phyloP scores from a whole-genome alignment of 192 early-diverging fungal species.

The Coemansia sp. region DNA sequence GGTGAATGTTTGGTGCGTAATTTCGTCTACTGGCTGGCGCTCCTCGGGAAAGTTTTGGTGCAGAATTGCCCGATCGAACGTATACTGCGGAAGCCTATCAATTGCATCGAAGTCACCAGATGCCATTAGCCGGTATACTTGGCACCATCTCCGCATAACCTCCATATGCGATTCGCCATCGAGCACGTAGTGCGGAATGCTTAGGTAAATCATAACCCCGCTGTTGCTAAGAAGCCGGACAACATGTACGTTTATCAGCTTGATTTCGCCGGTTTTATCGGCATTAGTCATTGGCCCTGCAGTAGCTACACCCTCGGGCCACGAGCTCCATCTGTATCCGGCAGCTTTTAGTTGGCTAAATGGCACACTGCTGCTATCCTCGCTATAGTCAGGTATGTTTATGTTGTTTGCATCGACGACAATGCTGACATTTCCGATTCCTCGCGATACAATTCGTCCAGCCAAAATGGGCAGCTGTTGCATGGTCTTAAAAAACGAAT shows the following conservation, averaged over 20 bases:
- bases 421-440: slow-evolving; percentile 25
- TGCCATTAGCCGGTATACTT: slow-evolving; percentile 22
- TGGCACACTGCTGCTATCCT: slow-evolving; percentile 21
- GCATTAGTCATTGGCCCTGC: slow-evolving; percentile 30
- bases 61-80: slow-evolving; percentile 16
- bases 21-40: slow-evolving; percentile 26
- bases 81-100: slow-evolving; percentile 10
- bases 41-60: slow-evolving; percentile 21
- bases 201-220: slow-evolving; percentile 40
- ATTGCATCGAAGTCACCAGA: slow-evolving; percentile 6
- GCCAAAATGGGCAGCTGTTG: slow-evolving; percentile 25
- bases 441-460: slow-evolving; percentile 15
- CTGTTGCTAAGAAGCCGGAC: slow-evolving; percentile 33
- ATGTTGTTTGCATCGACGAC: slow-evolving; percentile 30
- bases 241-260: slow-evolving; percentile 45
- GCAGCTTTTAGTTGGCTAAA: slow-evolving; percentile 25
- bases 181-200: slow-evolving; percentile 38
- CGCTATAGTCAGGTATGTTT: slow-evolving; percentile 40
- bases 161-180: slow-evolving; percentile 38
- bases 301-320: slow-evolving; percentile 38
- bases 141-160: slow-evolving; percentile 34
- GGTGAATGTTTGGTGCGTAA: slow-evolving; percentile 16
- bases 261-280: slow-evolving; percentile 24
- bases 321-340: slow-evolving; percentile 32
- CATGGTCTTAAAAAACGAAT: slow-evolving; percentile 36